Evolutionary conservation across 1,139 yeast species (phyloP), one percentile per base, ranked within the genome.

Genomic region (Candida tropicalis): DNA sequence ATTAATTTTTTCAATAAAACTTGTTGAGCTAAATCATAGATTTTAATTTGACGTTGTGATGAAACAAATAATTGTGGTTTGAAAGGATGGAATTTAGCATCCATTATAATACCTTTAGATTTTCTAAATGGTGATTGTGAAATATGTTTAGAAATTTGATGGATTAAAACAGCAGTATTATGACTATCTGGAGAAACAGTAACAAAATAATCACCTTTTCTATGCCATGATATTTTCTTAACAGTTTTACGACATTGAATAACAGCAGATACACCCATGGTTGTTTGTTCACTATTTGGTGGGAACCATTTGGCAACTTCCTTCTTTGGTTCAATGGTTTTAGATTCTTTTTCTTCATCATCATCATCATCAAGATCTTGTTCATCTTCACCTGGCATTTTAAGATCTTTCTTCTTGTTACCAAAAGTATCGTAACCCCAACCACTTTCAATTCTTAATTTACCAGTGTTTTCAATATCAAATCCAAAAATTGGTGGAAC

Each of bases 121-220:
- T 89, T 89, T 56, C 83, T 79, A 79, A 93, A 93, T 50, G 99
- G 99, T 13, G 97, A 87, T 70, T 93, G 99, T n/a, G 98, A 86
- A 49, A 86, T 77, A 70, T 93, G 99, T 66, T 90, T 90, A 5
- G 97, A 88, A 40, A 93, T 70, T 70, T 93, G 98, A 67, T 93
- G 99, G 52, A 93, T 89, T 47, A 95, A 75, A 35, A 93, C 97
- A 4, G 98, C 85, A 5, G 95, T 80, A 60, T 89, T 84, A 48
- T 88, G 89, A 43, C 89, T 86, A 46, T 87, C 93, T 38, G 98
- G 98, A 10, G 96, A 83, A 17, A 89, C 96, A 3, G 96, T 84
- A 51, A 93, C 96, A 56, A 95, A 88, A 63, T 93, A 93, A 69
- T 93, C 99, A 59, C 99, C 99, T 59, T 87, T 86, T 64, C 97